Conservation (phyloP, 2,329 filamentous ascomycete genomes). For the Hymenoscyphus salicellus region DNA sequence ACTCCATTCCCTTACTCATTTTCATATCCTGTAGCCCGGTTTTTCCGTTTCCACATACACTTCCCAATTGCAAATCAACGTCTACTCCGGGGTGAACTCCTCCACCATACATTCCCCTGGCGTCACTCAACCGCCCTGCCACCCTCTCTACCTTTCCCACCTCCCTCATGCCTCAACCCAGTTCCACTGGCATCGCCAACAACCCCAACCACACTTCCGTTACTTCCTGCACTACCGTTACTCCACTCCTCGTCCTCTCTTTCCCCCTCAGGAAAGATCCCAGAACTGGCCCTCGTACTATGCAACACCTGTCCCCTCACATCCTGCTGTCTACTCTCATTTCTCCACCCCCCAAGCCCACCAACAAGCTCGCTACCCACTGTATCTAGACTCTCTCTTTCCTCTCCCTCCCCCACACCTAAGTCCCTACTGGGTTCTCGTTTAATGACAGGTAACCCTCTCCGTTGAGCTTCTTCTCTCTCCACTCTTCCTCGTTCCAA, state of each 20-base stretch:
- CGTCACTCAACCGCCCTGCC: neutral
- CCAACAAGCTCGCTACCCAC: neutral
- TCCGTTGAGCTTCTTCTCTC: neutral
- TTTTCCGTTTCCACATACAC: too few relatives aligned
- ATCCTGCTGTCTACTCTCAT: neutral
- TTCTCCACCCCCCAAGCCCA: neutral
- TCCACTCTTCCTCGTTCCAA: neutral
- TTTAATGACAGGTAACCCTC: neutral
- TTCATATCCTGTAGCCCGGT: too few relatives aligned
- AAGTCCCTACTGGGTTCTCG: neutral
- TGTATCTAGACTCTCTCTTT: slow-evolving; percentile 1
- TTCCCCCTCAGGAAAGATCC: slow-evolving; percentile 7
- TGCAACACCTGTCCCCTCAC: slow-evolving; percentile 5
- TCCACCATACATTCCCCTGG: neutral
- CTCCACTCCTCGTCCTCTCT: neutral
- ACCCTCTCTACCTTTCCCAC: neutral
- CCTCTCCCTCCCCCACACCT: neutral
- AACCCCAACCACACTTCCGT: neutral
- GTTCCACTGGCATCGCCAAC: neutral
- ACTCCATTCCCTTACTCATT: too few relatives aligned
- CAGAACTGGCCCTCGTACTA: slow-evolving; percentile 12
- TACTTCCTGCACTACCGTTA: neutral
- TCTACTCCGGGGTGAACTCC: neutral
- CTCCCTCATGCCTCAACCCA: neutral
- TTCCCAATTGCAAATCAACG: neutral